phyloP scores from a whole-genome alignment of 352 stramenopile species.

The Pythium folliculosum region DNA sequence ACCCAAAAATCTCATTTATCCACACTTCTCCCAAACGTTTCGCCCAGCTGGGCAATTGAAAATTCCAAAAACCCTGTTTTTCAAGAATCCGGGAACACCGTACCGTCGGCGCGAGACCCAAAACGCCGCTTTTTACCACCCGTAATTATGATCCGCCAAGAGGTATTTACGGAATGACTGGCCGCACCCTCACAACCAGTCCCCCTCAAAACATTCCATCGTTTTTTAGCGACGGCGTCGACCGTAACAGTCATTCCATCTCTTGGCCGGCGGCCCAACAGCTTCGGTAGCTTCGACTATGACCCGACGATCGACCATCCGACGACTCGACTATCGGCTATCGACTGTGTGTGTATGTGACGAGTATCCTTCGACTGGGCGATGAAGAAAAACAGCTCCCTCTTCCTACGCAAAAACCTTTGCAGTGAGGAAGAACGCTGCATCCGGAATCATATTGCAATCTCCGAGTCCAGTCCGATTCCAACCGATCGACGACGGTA shows the following conservation, averaged over 20 bases:
- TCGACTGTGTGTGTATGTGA: slow-evolving; percentile 15
- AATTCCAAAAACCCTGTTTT: not conserved
- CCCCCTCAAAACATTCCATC: not conserved
- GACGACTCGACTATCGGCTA: too few relatives aligned
- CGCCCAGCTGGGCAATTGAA: too few relatives aligned
- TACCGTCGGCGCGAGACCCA: not conserved
- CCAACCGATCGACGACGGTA: not conserved
- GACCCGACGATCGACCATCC: not conserved
- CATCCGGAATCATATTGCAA: slow-evolving; percentile 92
- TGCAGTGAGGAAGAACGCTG: slow-evolving; percentile 74
- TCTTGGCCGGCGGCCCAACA: slow-evolving; percentile 15
- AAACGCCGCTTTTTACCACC: slow-evolving; percentile 1
- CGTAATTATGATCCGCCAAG: slow-evolving; percentile 23
- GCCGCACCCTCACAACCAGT: slow-evolving; percentile 18
- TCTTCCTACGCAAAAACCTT: slow-evolving; percentile 77
- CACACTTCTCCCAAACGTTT: not conserved
- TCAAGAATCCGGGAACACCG: not conserved
- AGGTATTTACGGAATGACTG: slow-evolving; percentile 36
- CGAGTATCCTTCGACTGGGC: slow-evolving; percentile 36
- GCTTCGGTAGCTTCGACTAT: not conserved
- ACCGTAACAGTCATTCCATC: slow-evolving; percentile 17
- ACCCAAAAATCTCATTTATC: slow-evolving; percentile 1
- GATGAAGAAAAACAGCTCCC: slow-evolving; percentile 87
- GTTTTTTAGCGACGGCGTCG: not conserved
- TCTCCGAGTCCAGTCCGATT: slow-evolving; percentile 61